A percentile compares a stretch with the other conserved stretches of the same genome.
These are phyloP conservation scores for Zasmidium cellare DNA, from an alignment of 2,329 filamentous ascomycete species.

Conservation along the genomic window DNA sequence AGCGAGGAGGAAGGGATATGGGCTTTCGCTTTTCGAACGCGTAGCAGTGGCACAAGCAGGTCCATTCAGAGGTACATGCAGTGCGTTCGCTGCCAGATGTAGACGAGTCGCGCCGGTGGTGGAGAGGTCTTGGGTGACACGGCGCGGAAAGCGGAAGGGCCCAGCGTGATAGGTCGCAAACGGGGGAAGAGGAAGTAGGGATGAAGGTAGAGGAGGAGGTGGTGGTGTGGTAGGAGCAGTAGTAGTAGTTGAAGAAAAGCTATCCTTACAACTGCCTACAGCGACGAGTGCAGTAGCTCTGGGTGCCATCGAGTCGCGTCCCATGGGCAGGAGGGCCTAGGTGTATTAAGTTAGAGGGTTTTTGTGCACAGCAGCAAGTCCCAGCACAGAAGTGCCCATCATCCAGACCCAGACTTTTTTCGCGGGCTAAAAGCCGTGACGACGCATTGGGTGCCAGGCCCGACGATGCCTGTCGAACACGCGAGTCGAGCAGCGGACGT, in stretches of 20 bases:
- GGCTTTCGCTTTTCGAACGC: neutral
- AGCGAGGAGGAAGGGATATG: neutral
- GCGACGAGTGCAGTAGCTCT: slow-evolving; percentile 20
- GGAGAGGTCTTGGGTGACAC: slow-evolving; percentile 10
- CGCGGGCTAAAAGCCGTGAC: neutral
- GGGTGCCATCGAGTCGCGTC: slow-evolving; percentile 18
- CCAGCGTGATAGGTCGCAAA: slow-evolving; percentile 19
- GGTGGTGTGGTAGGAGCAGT: neutral
- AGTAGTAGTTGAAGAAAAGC: slow-evolving; percentile 4
- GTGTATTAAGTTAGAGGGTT: slow-evolving; percentile 22
- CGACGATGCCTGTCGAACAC: neutral
- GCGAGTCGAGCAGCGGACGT: neutral
- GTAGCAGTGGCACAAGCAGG: slow-evolving; percentile 6
- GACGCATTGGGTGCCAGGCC: neutral
- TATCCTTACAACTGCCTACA: slow-evolving; percentile 9
- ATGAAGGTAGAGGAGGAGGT: neutral
- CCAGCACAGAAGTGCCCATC: slow-evolving; percentile 1
- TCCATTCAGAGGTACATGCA: slow-evolving; percentile 17
- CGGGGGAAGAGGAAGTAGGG: slow-evolving; percentile 1
- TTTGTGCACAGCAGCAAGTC: neutral
- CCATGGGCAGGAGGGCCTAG: slow-evolving; percentile 19
- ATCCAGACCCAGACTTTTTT: neutral
- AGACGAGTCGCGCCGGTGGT: slow-evolving; percentile 2
- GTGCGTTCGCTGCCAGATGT: slow-evolving; percentile 7
- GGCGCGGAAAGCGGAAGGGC: slow-evolving; percentile 17